Evolutionary conservation across 495 filamentous ascomycete genomes (phyloP).

Genomic region (Endocarpon pusillum): DNA sequence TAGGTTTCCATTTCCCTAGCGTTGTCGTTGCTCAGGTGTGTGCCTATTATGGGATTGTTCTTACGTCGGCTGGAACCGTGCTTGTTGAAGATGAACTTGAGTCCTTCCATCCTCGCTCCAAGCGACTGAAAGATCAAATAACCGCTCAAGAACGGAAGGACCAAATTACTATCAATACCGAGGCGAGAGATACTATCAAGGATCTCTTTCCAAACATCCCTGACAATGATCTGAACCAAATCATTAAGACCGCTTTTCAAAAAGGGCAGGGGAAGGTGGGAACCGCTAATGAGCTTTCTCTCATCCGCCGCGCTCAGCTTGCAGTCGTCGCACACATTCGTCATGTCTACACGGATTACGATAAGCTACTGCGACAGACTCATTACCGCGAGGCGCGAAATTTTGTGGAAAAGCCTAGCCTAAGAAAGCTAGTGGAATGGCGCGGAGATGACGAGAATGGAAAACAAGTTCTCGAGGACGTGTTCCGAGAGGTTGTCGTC

Average conservation of each 20-base stretch:
- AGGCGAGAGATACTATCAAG: conserved; percentile 54
- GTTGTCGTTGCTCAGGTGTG: conserved; percentile 37
- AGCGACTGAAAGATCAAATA: conserved; percentile 3
- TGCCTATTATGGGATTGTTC: conserved; percentile 25
- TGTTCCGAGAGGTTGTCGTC: conserved; percentile 64
- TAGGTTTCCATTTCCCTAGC: conserved; percentile 63
- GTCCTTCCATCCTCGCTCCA: background rate
- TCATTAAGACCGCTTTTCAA: conserved; percentile 69
- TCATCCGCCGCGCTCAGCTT: conserved; percentile 62
- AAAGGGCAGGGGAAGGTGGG: conserved; percentile 54
- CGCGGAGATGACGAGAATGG: conserved; percentile 70
- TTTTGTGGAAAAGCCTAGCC: conserved; percentile 48
- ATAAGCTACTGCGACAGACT: conserved; percentile 48
- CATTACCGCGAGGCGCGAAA: conserved; percentile 52
- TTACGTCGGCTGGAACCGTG: conserved; percentile 27
- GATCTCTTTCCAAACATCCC: conserved; percentile 84
- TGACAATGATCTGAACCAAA: conserved; percentile 52
- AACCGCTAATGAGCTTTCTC: conserved; percentile 41
- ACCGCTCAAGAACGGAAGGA: background rate
- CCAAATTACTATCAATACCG: conserved; percentile 50
- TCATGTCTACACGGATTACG: conserved; percentile 75
- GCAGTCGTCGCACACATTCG: conserved; percentile 77
- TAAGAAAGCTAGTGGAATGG: conserved; percentile 68
- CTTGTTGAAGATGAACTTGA: conserved; percentile 4
- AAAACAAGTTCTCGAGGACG: conserved; percentile 57